Conservation (phyloP, 257 asterid genomes). For the Dorcoceras hygrometricum region DNA sequence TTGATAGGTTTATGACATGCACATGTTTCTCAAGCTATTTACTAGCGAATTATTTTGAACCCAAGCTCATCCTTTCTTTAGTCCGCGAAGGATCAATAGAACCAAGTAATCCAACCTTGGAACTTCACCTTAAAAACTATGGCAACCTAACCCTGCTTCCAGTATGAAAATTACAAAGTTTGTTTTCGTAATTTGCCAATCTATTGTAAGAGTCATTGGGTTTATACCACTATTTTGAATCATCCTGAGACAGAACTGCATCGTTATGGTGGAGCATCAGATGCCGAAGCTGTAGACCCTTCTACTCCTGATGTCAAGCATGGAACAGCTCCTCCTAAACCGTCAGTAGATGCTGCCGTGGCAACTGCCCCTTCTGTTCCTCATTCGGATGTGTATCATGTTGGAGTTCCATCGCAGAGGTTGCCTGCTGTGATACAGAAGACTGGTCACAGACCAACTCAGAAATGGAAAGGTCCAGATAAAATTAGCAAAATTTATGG, state of each 20-base stretch:
- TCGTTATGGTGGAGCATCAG: slow-evolving; percentile 36
- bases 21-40: not conserved
- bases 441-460: slow-evolving; percentile 37
- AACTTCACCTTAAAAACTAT: slow-evolving; percentile 1
- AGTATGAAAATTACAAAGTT: not conserved
- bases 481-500: slow-evolving; percentile 64
- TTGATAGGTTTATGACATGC: not conserved
- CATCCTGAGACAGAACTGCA: slow-evolving; percentile 34
- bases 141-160: not conserved
- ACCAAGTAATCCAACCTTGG: not conserved
- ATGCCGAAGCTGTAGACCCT: slow-evolving; percentile 47
- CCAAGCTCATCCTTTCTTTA: not conserved
- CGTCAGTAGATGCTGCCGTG: slow-evolving; percentile 28
- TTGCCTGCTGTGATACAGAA: slow-evolving; percentile 34
- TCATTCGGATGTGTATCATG: slow-evolving; percentile 31
- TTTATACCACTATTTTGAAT: not conserved
- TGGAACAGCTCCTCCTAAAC: slow-evolving; percentile 30
- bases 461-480: slow-evolving; percentile 68
- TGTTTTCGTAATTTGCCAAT: not conserved
- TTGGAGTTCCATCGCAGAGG: slow-evolving; percentile 54
- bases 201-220: not conserved
- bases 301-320: slow-evolving; percentile 44
- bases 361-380: slow-evolving; percentile 32
- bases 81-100: not conserved
- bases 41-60: not conserved